phyloP scores from a whole-genome alignment of 2,329 filamentous ascomycete species.

The Cercospora nicotianae region DNA sequence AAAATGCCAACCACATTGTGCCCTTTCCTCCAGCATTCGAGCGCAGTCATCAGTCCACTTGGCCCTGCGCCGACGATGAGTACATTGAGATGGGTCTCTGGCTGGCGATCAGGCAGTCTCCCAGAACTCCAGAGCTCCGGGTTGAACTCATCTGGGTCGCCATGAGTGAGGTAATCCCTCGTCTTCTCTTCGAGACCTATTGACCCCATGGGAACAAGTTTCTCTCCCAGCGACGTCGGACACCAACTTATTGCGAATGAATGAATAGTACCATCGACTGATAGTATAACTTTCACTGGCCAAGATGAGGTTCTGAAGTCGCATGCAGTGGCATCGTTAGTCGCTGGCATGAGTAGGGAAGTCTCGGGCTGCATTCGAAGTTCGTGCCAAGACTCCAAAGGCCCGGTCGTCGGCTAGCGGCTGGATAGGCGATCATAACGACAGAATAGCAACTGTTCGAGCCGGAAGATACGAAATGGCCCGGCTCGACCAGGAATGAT shows the following conservation, averaged over 20 bases:
- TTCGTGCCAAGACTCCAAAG: background rate
- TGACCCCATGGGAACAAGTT: background rate
- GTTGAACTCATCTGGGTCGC: background rate
- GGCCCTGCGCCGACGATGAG: conserved; percentile 23
- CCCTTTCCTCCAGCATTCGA: conserved; percentile 27
- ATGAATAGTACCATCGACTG: background rate
- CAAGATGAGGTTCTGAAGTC: no score
- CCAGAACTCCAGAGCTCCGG: background rate
- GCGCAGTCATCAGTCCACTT: conserved; percentile 20
- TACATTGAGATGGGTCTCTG: conserved; percentile 17
- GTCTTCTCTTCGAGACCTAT: background rate
- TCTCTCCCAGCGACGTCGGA: background rate
- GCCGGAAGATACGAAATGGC: background rate
- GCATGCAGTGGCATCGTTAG: background rate
- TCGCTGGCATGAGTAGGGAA: background rate
- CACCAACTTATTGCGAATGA: background rate
- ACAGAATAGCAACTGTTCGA: background rate
- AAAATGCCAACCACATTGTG: conserved; percentile 15
- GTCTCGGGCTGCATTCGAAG: background rate
- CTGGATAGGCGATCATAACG: background rate
- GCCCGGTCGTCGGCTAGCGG: background rate
- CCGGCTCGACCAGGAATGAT: conserved; percentile 1
- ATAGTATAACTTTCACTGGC: background rate
- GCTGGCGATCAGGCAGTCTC: background rate
- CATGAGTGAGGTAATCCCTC: background rate